Percentiles rank a stretch among this genome's conserved stretches.
These are phyloP conservation scores for Macadamia tetraphylla DNA, from an alignment of 164 flowering plant genomes.

Conservation along the genomic window DNA sequence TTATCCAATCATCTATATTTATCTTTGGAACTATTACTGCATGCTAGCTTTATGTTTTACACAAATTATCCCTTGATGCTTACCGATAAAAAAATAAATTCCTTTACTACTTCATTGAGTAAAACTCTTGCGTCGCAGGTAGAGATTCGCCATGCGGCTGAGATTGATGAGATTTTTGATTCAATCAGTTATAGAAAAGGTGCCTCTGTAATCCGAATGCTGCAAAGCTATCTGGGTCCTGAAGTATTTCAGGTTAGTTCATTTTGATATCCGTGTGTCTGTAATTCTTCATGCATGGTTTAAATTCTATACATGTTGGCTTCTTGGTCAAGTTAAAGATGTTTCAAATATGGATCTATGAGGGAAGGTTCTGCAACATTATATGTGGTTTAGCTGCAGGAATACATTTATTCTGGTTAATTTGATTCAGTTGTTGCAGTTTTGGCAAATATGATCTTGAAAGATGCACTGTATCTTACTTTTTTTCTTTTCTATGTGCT, in stretches of 20 bases:
- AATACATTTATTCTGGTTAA: too few species aligned
- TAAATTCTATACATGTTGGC: not conserved
- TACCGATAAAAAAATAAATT: not conserved
- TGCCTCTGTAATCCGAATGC: slow-evolving; percentile 91
- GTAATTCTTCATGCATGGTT: not conserved
- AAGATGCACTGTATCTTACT: too few species aligned
- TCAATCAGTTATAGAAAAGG: slow-evolving; percentile 92
- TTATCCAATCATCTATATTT: not conserved
- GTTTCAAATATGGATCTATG: not conserved
- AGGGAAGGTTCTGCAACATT: too few species aligned
- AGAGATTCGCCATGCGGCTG: slow-evolving; percentile 79
- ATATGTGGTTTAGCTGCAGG: too few species aligned
- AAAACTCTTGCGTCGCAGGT: slow-evolving; percentile 41
- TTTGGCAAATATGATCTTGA: too few species aligned
- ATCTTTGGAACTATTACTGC: not conserved
- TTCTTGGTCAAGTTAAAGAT: not conserved
- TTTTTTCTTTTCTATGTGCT: too few species aligned
- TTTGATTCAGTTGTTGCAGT: too few species aligned
- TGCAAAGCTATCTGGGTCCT: slow-evolving; percentile 90
- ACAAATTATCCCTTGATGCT: too few species aligned
- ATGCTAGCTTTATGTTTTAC: not conserved
- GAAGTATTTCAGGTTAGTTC: slow-evolving; percentile 73
- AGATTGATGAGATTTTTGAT: slow-evolving; percentile 96
- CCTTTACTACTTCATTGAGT: not conserved
- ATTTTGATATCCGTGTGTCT: not conserved